phyloP scores from a whole-genome alignment of 441 rosid species.

The Syzygium syzygioides region DNA sequence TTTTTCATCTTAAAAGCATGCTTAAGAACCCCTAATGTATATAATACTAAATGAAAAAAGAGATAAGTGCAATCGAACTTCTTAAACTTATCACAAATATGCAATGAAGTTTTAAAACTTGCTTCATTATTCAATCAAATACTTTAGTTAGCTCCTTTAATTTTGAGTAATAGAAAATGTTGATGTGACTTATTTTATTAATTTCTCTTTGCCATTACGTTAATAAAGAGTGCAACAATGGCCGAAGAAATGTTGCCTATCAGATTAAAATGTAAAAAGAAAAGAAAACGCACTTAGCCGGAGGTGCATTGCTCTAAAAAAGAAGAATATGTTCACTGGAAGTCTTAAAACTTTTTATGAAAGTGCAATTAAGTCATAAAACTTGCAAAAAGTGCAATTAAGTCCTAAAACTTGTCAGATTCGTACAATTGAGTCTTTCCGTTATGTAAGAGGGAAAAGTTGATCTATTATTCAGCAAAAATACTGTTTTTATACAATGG shows the following conservation, averaged over 20 bases:
- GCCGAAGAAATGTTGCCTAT: not conserved
- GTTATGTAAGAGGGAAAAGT: no score
- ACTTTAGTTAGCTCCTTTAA: not conserved
- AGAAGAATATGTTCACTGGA: not conserved
- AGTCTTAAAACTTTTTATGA: no score
- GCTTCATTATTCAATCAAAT: not conserved
- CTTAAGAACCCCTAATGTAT: not conserved
- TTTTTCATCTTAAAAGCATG: not conserved
- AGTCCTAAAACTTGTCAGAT: no score
- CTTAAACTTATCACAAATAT: not conserved
- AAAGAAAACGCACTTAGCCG: not conserved
- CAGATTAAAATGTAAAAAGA: not conserved
- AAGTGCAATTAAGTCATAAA: no score
- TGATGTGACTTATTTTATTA: not conserved
- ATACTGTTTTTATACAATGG: no score
- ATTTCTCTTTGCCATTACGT: not conserved
- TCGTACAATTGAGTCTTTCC: no score
- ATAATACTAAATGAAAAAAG: not conserved
- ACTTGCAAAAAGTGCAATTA: no score
- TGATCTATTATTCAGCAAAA: no score
- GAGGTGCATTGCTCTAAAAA: not conserved
- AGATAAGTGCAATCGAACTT: not conserved
- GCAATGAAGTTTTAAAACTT: rapidly evolving
- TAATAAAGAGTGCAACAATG: not conserved
- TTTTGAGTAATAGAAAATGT: not conserved